These are phyloP conservation scores for Colletotrichum salicis DNA, from an alignment of 2,329 filamentous ascomycete genomes.

Conservation along the genomic window DNA sequence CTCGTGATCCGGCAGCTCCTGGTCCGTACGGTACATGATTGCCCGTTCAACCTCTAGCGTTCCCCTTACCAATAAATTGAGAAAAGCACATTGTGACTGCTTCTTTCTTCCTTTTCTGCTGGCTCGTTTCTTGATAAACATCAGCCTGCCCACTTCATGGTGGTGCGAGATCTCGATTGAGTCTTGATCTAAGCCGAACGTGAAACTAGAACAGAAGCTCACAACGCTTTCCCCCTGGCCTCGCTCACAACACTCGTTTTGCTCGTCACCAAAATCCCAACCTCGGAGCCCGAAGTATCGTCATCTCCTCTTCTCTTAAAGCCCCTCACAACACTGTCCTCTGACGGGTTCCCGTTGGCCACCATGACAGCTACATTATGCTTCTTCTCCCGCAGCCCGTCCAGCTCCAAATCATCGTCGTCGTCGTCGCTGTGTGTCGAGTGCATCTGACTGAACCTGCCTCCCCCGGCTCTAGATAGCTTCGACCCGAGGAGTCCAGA, in stretches of 20 bases:
- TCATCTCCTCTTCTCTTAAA: background rate
- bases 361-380: background rate
- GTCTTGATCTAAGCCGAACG: too few relatives aligned
- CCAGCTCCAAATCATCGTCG: background rate
- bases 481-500: background rate
- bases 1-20: too few relatives aligned
- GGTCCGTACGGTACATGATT: too few relatives aligned
- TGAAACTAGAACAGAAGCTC: background rate
- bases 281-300: background rate
- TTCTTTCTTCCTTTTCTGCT: too few relatives aligned
- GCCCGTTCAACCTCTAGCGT: too few relatives aligned
- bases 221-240: background rate
- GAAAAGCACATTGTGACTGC: too few relatives aligned
- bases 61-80: too few relatives aligned
- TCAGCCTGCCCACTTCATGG: too few relatives aligned
- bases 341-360: background rate
- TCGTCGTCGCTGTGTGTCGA: constrained; percentile 3
- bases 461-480: background rate
- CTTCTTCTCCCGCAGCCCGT: background rate
- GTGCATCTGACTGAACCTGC: constrained; percentile 2
- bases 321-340: background rate
- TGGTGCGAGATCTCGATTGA: too few relatives aligned
- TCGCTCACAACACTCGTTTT: background rate
- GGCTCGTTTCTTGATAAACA: too few relatives aligned
- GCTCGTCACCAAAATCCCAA: background rate